A percentile compares a stretch with the other conserved stretches of the same genome.
These are phyloP conservation scores for Orbilia blumenaviensis DNA, from an alignment of 2,329 filamentous ascomycete species.

Conservation along the genomic window DNA sequence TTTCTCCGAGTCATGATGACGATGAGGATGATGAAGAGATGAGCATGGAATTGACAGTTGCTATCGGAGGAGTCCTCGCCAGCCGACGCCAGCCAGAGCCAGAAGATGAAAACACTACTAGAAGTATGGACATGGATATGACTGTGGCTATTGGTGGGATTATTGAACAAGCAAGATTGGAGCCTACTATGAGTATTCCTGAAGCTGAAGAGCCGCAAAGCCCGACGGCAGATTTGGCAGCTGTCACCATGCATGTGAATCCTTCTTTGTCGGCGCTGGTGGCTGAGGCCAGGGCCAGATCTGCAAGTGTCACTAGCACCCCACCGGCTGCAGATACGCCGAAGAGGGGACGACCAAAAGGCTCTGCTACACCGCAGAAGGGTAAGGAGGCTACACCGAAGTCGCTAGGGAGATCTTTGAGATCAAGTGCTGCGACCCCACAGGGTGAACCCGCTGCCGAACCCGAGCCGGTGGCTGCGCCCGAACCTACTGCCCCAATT, in stretches of 20 bases:
- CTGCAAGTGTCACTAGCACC: constrained; percentile 35
- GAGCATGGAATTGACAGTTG: constrained; percentile 86
- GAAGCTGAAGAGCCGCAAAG: constrained; percentile 58
- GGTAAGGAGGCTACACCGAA: constrained; percentile 36
- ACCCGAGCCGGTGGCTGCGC: background rate
- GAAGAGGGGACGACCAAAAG: constrained; percentile 3
- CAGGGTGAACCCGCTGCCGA: constrained; percentile 11
- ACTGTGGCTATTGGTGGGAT: constrained; percentile 73
- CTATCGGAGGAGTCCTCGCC: constrained; percentile 78
- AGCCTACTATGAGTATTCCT: constrained; percentile 60
- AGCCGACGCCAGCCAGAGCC: constrained; percentile 6
- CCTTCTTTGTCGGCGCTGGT: constrained; percentile 42
- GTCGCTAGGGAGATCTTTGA: constrained; percentile 25
- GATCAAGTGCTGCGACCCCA: constrained; percentile 34
- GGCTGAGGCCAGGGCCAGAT: constrained; percentile 47
- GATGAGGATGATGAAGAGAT: constrained; percentile 56
- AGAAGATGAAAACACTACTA: constrained; percentile 58
- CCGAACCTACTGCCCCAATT: background rate
- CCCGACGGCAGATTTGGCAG: constrained; percentile 31
- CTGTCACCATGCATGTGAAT: constrained; percentile 47
- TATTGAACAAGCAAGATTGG: constrained; percentile 62
- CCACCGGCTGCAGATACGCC: constrained; percentile 25
- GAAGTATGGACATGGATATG: constrained; percentile 72
- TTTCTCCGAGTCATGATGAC: constrained; percentile 11
- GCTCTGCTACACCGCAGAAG: constrained; percentile 38